A percentile compares a stretch with the other conserved stretches of the same genome.
Conservation (phyloP, 2,329 filamentous ascomycete genomes). For the Hypoxylon rubiginosum region DNA sequence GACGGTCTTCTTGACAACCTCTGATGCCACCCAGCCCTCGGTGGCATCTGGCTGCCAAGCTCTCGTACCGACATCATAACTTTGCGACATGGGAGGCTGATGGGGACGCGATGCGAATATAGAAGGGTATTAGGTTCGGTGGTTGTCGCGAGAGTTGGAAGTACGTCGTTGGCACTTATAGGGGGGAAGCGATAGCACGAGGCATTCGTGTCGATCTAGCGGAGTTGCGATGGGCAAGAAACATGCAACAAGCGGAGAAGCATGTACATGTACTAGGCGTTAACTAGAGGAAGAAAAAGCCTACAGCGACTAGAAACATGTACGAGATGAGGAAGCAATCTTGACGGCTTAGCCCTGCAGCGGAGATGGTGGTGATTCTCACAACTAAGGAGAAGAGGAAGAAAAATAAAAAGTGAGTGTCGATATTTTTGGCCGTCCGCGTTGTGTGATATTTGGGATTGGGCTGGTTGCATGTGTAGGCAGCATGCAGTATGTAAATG, state of each 20-base stretch:
- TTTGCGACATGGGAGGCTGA: slow-evolving; percentile 81
- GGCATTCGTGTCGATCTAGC: slow-evolving; percentile 47
- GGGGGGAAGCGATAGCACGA: slow-evolving; percentile 46
- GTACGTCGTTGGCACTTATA: slow-evolving; percentile 37
- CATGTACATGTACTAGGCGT: slow-evolving; percentile 42
- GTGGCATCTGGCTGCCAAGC: slow-evolving; percentile 97
- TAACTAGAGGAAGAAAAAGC: slow-evolving; percentile 33
- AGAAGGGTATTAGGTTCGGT: slow-evolving; percentile 29
- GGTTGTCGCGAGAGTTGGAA: slow-evolving; percentile 38
- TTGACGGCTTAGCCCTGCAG: slow-evolving; percentile 18
- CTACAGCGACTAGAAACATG: slow-evolving; percentile 20
- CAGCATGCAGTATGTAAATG: not conserved
- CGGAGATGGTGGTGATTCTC: slow-evolving; percentile 24
- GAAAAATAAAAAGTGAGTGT: slow-evolving; percentile 27
- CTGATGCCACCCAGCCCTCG: slow-evolving; percentile 97
- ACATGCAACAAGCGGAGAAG: slow-evolving; percentile 38
- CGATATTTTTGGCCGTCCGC: slow-evolving; percentile 34
- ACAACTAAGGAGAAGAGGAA: slow-evolving; percentile 26
- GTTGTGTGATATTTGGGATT: slow-evolving; percentile 42
- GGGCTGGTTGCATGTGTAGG: slow-evolving; percentile 30
- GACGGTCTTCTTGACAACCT: slow-evolving; percentile 87
- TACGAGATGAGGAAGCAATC: slow-evolving; percentile 20
- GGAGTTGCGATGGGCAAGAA: slow-evolving; percentile 37
- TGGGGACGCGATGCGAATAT: slow-evolving; percentile 31
- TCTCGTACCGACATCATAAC: slow-evolving; percentile 95